phyloP scores from a whole-genome alignment of 1,139 yeast species.

The Pichia sp. region DNA sequence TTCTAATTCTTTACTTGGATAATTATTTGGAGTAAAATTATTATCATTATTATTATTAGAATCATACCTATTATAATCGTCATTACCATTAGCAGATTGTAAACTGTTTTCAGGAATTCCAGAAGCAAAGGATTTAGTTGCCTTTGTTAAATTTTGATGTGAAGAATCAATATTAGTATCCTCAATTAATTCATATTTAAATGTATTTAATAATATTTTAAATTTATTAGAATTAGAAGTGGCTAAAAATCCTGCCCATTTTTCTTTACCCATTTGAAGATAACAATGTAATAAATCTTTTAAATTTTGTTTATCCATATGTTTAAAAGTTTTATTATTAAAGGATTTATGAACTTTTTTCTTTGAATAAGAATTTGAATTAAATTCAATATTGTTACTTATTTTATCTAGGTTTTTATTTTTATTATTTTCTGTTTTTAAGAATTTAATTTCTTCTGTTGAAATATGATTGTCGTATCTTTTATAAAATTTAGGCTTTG shows the following conservation, averaged over 20 bases:
- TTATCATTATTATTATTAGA: too few species aligned
- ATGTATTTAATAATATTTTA: constrained; percentile 16
- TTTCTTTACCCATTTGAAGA: constrained; percentile 22
- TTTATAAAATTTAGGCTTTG: background rate
- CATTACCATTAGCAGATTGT: background rate
- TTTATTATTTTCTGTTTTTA: too few species aligned
- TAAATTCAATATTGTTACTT: too few species aligned
- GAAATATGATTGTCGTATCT: background rate
- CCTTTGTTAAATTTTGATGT: too few species aligned
- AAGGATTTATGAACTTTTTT: background rate
- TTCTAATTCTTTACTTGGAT: background rate
- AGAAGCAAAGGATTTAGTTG: too few species aligned
- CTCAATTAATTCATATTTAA: constrained; percentile 13
- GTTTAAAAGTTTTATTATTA: constrained; percentile 7
- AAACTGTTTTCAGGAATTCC: background rate
- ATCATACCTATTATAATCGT: background rate
- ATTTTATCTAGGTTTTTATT: too few species aligned
- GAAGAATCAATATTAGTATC: background rate
- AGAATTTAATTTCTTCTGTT: too few species aligned
- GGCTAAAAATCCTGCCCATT: constrained; percentile 26
- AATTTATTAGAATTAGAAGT: constrained; percentile 23
- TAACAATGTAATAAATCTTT: constrained; percentile 19
- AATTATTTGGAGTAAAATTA: too few species aligned
- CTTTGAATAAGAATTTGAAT: too few species aligned
- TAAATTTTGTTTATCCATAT: constrained; percentile 22